Base-by-base conservation (phyloP, 108 stramenopile genomes). In the Mayamaea pseudoterrestris region DNA sequence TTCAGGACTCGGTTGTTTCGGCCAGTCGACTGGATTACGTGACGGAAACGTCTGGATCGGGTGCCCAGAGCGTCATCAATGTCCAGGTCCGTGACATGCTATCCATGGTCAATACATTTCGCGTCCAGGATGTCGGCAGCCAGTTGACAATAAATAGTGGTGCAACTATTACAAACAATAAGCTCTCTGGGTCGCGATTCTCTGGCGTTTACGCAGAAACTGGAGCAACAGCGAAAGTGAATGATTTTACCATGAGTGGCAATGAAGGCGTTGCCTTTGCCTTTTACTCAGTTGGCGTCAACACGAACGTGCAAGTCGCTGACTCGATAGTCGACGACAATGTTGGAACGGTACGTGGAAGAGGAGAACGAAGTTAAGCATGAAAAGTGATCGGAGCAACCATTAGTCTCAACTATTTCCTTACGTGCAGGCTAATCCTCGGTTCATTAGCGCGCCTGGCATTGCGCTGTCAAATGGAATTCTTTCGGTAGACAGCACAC, bases 201-300 rank as follows among this genome's bases (percentile, higher is more conserved):
- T 18, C 37, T 6, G 37, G 18, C 37, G 37, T 39, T 8, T 14
- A 4, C 5, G 37, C 20, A 14, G 18, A 39, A 20, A 18, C 37
- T 5, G 5, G 20, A 39, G 37, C 37, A 3, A 39, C 3, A 14
- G 37, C 37, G 20, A 39, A 3, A 5, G 3, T 39, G 4, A 20
- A 39, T 5, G 20, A 39, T 5, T 5, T 39, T 14, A 39, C 5
- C 16, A 39, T 39, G 20, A 8, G 18, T 8, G 37, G 8, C 8
- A 39, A 39, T 39, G 5, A 39, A 39, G 37, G 37, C 5, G 18
- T 39, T 39, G 37, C 16, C 5, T 39, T 39, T 39, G 37, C 18
- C 5, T 20, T 39, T 39, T 18, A 20, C 8, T 5, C 37, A 39
- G 20, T 20, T 18, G 5, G 16, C 18, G 37, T 20, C 37, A 20